These are phyloP conservation scores for Diplodia seriata DNA, from an alignment of 2,329 filamentous ascomycete genomes.

Conservation along the genomic window DNA sequence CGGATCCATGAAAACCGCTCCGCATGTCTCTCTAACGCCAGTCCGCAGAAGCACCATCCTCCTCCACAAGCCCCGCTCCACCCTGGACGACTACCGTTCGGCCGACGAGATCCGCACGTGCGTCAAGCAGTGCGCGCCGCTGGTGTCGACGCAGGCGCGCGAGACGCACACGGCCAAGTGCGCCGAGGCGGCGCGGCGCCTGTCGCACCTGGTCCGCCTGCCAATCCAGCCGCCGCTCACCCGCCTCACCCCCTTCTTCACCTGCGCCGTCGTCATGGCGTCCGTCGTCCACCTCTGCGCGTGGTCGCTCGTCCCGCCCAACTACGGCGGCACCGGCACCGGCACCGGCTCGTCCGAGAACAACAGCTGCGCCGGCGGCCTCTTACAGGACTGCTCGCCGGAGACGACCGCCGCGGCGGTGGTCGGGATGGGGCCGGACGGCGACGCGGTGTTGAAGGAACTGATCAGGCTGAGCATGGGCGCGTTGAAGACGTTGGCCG, in stretches of 20 bases:
- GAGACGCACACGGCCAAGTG: conserved; percentile 79
- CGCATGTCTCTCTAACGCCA: neutral
- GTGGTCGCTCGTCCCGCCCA: conserved; percentile 64
- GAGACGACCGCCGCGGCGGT: neutral
- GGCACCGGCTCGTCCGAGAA: neutral
- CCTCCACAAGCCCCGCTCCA: conserved; percentile 53
- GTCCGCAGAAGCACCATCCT: conserved; percentile 48
- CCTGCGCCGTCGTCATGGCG: conserved; percentile 50
- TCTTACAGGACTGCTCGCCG: neutral
- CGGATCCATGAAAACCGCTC: neutral
- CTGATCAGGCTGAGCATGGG: conserved; percentile 81
- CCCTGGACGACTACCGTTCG: conserved; percentile 44
- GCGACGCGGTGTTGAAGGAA: conserved; percentile 58
- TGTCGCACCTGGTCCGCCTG: conserved; percentile 76
- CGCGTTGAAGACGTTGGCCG: conserved; percentile 70
- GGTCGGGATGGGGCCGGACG: neutral
- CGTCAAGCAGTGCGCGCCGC: conserved; percentile 55
- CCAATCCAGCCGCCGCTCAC: conserved; percentile 69
- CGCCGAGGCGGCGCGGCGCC: conserved; percentile 77
- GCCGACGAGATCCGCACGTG: conserved; percentile 63
- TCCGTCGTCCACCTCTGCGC: conserved; percentile 64
- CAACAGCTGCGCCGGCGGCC: neutral
- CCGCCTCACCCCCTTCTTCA: conserved; percentile 65
- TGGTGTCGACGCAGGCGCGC: conserved; percentile 60
- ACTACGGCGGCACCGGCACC: conserved; percentile 51